These are phyloP conservation scores for Volvox africanus DNA, from an alignment of 139 green algal species.

Conservation along the genomic window DNA sequence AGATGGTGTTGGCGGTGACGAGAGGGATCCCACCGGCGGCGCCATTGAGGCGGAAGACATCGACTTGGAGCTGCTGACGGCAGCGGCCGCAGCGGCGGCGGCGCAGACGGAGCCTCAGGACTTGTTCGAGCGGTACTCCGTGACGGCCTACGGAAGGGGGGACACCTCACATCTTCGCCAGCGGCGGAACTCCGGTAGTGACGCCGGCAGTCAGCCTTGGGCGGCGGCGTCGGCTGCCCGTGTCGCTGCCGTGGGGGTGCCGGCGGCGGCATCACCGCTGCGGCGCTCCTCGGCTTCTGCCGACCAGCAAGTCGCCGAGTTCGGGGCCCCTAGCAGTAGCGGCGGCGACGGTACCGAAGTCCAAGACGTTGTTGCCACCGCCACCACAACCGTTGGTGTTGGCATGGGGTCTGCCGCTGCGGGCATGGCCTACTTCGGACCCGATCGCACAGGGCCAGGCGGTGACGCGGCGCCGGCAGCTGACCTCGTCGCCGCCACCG, in stretches of 20 bases:
- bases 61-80: not conserved
- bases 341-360: not conserved
- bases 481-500: not conserved
- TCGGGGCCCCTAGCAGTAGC: not conserved
- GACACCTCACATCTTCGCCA: constrained; percentile 35
- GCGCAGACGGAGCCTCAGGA: constrained; percentile 3
- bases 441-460: not conserved
- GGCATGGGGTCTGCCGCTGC: not conserved
- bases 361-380: not conserved
- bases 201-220: not conserved
- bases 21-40: not conserved
- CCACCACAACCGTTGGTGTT: not conserved
- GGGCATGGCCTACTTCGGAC: not conserved
- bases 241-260: not conserved
- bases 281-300: constrained; percentile 4
- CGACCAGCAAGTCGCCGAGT: not conserved
- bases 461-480: not conserved
- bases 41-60: not conserved
- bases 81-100: constrained; percentile 18
- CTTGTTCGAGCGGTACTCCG: constrained; percentile 60
- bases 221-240: not conserved
- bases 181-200: constrained; percentile 19
- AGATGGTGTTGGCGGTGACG: not conserved
- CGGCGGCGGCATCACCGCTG: not conserved
- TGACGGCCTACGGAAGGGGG: constrained; percentile 45